phyloP scores from a whole-genome alignment of 2,329 filamentous ascomycete species.

The Piedraia hortae region DNA sequence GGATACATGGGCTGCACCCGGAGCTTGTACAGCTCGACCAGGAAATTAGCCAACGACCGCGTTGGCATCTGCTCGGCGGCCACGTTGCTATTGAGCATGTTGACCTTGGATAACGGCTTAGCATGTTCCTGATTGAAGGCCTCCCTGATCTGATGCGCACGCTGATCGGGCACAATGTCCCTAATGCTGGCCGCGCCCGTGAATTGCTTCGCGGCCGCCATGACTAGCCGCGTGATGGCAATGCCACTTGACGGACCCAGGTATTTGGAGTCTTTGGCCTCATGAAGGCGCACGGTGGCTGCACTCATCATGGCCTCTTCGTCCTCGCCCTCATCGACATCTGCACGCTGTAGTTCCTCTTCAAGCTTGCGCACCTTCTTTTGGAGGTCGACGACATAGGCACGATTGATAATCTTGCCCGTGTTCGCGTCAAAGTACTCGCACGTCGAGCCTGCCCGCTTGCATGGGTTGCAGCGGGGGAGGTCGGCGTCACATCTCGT shows the following conservation, averaged over 20 bases:
- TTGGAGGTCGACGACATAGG: constrained; percentile 78
- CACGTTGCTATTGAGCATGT: constrained; percentile 66
- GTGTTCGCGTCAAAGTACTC: constrained; percentile 87
- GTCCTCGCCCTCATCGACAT: constrained; percentile 44
- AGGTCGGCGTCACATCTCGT: constrained; percentile 84
- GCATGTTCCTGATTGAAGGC: constrained; percentile 36
- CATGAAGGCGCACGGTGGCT: constrained; percentile 58
- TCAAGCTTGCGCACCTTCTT: constrained; percentile 64
- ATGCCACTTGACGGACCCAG: constrained; percentile 86
- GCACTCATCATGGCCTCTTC: constrained; percentile 69
- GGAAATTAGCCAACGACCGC: constrained; percentile 42
- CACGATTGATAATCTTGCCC: constrained; percentile 59
- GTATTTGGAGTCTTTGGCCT: constrained; percentile 70
- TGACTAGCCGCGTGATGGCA: constrained; percentile 76
- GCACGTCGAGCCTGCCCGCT: constrained; percentile 70
- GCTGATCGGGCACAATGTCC: constrained; percentile 59
- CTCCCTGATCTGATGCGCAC: constrained; percentile 38
- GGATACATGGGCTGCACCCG: constrained; percentile 80
- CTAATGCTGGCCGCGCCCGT: constrained; percentile 77
- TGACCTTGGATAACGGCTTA: constrained; percentile 49
- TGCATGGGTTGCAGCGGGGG: constrained; percentile 74
- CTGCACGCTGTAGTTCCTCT: constrained; percentile 50
- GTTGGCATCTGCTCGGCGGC: constrained; percentile 52
- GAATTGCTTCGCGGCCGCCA: constrained; percentile 88
- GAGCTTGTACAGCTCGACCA: constrained; percentile 64